phyloP scores from a whole-genome alignment of 2,329 filamentous ascomycete genomes.

The Beauveria bassiana region DNA sequence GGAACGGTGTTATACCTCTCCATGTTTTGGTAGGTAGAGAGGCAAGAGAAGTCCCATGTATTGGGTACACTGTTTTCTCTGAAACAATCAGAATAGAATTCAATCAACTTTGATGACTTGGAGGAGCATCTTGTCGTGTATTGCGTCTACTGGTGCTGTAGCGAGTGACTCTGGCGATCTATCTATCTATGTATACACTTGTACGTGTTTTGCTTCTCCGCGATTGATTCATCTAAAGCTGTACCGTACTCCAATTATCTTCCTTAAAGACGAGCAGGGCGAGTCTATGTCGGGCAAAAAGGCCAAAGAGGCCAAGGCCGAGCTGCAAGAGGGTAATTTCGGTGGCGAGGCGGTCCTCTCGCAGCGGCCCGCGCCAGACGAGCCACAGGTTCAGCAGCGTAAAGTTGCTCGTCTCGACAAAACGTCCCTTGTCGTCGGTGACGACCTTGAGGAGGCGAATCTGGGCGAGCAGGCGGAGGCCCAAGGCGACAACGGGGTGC shows the following conservation, averaged over 20 bases:
- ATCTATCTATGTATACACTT: neutral
- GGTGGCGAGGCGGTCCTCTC: slow-evolving; percentile 73
- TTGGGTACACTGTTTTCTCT: neutral
- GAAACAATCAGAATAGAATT: slow-evolving; percentile 1
- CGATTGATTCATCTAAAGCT: slow-evolving; percentile 12
- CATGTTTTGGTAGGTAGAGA: neutral
- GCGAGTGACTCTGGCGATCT: neutral
- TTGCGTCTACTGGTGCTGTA: neutral
- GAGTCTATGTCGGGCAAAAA: slow-evolving; percentile 79
- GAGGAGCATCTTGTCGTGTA: neutral
- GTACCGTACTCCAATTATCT: slow-evolving; percentile 60
- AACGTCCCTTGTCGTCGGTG: slow-evolving; percentile 58
- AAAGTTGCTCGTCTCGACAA: slow-evolving; percentile 79
- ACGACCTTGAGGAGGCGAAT: slow-evolving; percentile 62
- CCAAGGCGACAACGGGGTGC: slow-evolving; percentile 50
- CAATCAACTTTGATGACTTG: neutral
- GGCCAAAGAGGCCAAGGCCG: slow-evolving; percentile 65
- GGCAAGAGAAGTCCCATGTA: neutral
- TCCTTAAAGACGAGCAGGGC: slow-evolving; percentile 83
- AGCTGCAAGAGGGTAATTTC: slow-evolving; percentile 77
- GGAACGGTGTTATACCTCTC: slow-evolving; percentile 3
- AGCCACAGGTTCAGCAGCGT: slow-evolving; percentile 95
- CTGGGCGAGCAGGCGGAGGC: slow-evolving; percentile 59
- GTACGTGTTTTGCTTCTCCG: neutral
- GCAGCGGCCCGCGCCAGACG: slow-evolving; percentile 86